Conservation (phyloP, 2,329 filamentous ascomycete species). For the Falciphora oryzae region DNA sequence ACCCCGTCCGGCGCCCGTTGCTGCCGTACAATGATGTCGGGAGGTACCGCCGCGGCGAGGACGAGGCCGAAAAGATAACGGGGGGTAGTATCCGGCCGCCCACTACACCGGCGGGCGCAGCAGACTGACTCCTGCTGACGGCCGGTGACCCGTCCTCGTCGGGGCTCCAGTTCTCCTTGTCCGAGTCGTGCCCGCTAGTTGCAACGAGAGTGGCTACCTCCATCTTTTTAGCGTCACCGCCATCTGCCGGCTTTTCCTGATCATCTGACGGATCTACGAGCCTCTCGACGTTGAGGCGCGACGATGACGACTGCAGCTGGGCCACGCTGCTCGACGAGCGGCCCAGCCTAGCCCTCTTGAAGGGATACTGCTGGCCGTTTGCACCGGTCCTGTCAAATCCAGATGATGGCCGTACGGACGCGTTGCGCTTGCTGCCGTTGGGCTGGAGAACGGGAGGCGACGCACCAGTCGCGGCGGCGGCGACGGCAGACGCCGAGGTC, state of each 20-base stretch:
- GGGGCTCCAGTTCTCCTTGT: conserved; percentile 88
- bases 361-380: conserved; percentile 24
- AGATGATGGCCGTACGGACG: conserved; percentile 25
- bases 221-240: conserved; percentile 30
- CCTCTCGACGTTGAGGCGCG: conserved; percentile 17
- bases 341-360: conserved; percentile 58
- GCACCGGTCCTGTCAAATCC: conserved; percentile 14
- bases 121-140: not conserved
- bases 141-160: conserved; percentile 39
- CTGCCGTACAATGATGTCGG: conserved; percentile 20
- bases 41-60: conserved; percentile 19
- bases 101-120: not conserved
- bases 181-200: conserved; percentile 64
- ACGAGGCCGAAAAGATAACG: conserved; percentile 15
- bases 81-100: conserved; percentile 16
- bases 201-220: conserved; percentile 35
- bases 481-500: conserved; percentile 44
- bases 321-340: conserved; percentile 58
- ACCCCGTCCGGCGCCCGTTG: conserved; percentile 14
- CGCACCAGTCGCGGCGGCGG: conserved; percentile 32
- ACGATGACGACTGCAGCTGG: conserved; percentile 42
- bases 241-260: conserved; percentile 32
- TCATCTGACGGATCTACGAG: conserved; percentile 18
- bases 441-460: conserved; percentile 35
- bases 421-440: conserved; percentile 63